Evolutionary conservation across 148 eudicot genomes (phyloP).

Genomic region (Dysphania ambrosioides): DNA sequence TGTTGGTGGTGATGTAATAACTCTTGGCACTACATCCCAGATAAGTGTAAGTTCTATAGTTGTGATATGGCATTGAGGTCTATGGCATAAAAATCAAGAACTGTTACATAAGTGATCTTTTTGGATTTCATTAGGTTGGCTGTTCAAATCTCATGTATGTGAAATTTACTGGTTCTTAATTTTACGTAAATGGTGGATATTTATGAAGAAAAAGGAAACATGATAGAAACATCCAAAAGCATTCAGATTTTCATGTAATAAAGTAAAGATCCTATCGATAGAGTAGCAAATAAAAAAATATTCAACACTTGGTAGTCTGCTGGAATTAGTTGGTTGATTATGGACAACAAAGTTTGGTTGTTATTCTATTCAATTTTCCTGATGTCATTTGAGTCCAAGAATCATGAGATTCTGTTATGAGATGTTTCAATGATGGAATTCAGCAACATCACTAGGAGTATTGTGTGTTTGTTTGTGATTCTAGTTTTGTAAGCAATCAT

Average conservation of each 20-base stretch:
- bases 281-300: background rate
- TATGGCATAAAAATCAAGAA: background rate
- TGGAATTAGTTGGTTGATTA: background rate
- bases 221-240: background rate
- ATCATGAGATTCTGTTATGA: no score
- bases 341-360: background rate
- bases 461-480: background rate
- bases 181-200: background rate
- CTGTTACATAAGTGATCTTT: background rate
- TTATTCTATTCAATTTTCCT: background rate
- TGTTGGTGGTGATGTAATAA: constrained; percentile 68
- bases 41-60: constrained; percentile 47
- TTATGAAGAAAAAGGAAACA: background rate
- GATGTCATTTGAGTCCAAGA: background rate
- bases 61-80: background rate
- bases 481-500: background rate
- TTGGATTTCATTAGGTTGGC: background rate
- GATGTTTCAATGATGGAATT: no score
- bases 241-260: background rate
- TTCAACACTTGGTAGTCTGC: background rate
- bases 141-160: background rate
- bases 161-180: background rate
- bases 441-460: no score
- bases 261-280: background rate
- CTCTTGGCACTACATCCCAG: constrained; percentile 85